phyloP scores from a whole-genome alignment of 164 flowering plant genomes.

The Vitis labrusca region DNA sequence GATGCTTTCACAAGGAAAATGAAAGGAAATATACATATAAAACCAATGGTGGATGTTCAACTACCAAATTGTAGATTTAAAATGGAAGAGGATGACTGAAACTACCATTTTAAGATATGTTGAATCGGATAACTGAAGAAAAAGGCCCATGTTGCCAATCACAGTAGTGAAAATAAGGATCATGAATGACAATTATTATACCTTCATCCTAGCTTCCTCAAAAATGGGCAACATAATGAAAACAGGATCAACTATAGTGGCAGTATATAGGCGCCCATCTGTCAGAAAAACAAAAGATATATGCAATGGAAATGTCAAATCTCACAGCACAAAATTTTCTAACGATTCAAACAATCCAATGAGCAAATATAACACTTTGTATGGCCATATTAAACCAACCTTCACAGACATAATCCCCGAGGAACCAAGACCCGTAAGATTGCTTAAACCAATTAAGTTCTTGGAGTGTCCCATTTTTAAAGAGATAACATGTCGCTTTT shows the following conservation, averaged over 20 bases:
- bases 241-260: slow-evolving; percentile 94
- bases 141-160: too few species aligned
- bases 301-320: neutral
- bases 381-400: slow-evolving; percentile 33
- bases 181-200: slow-evolving; percentile 19
- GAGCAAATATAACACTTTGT: neutral
- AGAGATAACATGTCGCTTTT: slow-evolving; percentile 49
- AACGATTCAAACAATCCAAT: neutral
- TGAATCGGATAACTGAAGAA: too few species aligned
- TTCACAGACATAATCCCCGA: slow-evolving; percentile 87
- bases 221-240: slow-evolving; percentile 86
- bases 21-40: too few species aligned
- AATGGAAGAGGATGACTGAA: too few species aligned
- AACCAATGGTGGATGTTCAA: too few species aligned
- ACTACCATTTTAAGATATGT: too few species aligned
- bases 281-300: neutral
- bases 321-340: too few species aligned
- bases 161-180: neutral
- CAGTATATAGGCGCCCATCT: slow-evolving; percentile 84
- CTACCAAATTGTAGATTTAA: too few species aligned
- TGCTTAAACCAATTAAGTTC: slow-evolving; percentile 93
- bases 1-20: too few species aligned
- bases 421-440: slow-evolving; percentile 81
- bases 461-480: slow-evolving; percentile 51
- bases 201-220: slow-evolving; percentile 98